Conservation (phyloP, 495 filamentous ascomycete genomes). For the Hyaloscypha hepaticicola region DNA sequence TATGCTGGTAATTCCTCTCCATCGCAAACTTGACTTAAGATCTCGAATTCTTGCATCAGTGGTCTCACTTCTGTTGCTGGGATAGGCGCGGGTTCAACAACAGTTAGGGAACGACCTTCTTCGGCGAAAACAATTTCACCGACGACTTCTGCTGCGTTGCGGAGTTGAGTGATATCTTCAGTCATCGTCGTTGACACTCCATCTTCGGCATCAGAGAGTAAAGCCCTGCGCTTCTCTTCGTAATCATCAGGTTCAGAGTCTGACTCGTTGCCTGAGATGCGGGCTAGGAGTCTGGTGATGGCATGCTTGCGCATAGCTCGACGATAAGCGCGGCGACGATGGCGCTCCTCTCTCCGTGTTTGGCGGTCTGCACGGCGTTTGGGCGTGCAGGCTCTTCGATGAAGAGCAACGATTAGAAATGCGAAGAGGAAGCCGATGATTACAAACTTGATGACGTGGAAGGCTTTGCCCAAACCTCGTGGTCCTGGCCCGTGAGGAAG, state of each 20-base stretch:
- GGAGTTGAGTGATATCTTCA: constrained; percentile 48
- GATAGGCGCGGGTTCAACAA: neutral
- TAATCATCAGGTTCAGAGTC: constrained; percentile 20
- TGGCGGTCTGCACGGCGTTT: constrained; percentile 17
- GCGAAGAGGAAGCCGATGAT: constrained; percentile 33
- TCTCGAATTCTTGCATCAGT: constrained; percentile 20
- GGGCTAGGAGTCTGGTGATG: constrained; percentile 17
- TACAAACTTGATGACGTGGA: constrained; percentile 21
- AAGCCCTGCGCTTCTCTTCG: constrained; percentile 25
- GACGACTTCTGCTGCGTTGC: constrained; percentile 45
- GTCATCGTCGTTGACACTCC: constrained; percentile 34
- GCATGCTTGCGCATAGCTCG: constrained; percentile 41
- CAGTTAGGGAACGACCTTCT: constrained; percentile 32
- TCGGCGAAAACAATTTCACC: constrained; percentile 46
- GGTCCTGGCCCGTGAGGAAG: constrained; percentile 7
- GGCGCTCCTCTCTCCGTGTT: constrained; percentile 42
- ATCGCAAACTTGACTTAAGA: constrained; percentile 18
- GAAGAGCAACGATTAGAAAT: constrained; percentile 37
- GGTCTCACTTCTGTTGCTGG: neutral
- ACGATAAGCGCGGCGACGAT: constrained; percentile 39
- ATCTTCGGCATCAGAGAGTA: constrained; percentile 38
- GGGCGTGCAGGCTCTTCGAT: constrained; percentile 35
- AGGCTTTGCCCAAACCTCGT: constrained; percentile 11
- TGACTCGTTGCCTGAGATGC: constrained; percentile 15
- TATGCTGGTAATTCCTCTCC: constrained; percentile 41